Base-by-base conservation (phyloP, 257 asterid genomes). In the Ehretia macrophylla region DNA sequence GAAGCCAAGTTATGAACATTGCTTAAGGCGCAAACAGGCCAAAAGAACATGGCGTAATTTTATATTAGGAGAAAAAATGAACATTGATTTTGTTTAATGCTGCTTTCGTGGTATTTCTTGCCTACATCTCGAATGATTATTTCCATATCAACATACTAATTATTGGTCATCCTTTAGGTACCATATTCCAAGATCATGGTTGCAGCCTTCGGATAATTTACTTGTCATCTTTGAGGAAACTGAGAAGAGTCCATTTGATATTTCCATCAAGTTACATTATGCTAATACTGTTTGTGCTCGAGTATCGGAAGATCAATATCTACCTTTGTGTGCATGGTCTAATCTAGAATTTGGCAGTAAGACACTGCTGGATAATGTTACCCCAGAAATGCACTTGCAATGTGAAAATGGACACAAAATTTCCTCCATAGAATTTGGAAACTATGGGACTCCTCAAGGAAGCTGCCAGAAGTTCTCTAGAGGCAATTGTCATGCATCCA, bases 111-210 rank as follows among this genome's bases (percentile, higher is more conserved):
- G 42, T 22, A 64, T 38, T 42, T 45, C 11, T 16, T 19, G 1
- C 54, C 3, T 49, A 21, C 27, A 49, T 49, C 6, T 49, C 54
- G n/a, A 49, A 1, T 17, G 22, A 0, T 23, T 55, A 12, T 46
- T 37, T 9, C n/a, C 16, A 5, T 10, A 18, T 32, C 22, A 10
- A 54, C 45, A 14, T 56, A 58, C 18, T 44, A 32, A 32, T 51
- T 51, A n/a, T 52, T 57, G 20, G n/a, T 44, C 11, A 20, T 51
- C 17, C 39, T 64, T 58, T 79, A 87, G 96, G 95, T 88, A 85
- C 76, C 98, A 91, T 64, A 64, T 91, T 55, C 98, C 98, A 51
- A 81, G 97, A 79, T 81, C 98, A 70, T 91, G 98, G 98, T 71
- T 88, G 62, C 73, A 79, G 69, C 62, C 74, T 27, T 72, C 84